Evolutionary conservation across 331 rosid genomes (phyloP).

Genomic region (Acacia pycnantha): DNA sequence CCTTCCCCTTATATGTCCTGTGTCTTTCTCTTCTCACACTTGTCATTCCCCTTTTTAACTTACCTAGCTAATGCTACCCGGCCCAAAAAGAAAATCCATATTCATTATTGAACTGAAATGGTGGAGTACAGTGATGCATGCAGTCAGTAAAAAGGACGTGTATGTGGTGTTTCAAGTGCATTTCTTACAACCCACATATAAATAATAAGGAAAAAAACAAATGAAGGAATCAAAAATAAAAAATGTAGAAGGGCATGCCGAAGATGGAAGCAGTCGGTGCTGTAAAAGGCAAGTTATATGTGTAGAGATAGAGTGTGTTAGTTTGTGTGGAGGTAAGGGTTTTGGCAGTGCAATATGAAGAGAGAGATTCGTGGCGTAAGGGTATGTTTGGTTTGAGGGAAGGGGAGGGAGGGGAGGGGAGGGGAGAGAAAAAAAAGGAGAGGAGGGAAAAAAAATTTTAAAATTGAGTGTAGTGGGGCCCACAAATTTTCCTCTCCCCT

Average conservation of each 20-base stretch:
- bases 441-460: no score
- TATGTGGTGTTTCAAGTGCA: background rate
- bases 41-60: no score
- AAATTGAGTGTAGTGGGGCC: no score
- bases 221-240: background rate
- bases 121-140: no score
- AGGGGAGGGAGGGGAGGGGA: no score
- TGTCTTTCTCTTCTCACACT: slow-evolving; percentile 12
- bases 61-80: no score
- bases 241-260: background rate
- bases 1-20: background rate
- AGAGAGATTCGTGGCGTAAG: slow-evolving; percentile 59
- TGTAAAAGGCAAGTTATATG: background rate
- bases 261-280: background rate
- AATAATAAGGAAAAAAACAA: background rate
- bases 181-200: background rate
- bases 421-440: no score
- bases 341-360: background rate
- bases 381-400: no score
- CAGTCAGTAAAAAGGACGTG: background rate
- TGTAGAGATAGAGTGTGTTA: background rate
- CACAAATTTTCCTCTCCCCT: no score
- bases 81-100: no score
- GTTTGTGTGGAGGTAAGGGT: slow-evolving; percentile 16
- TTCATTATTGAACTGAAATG: no score